phyloP scores from a whole-genome alignment of 495 filamentous ascomycete genomes.

The Hypoxylon rickii region DNA sequence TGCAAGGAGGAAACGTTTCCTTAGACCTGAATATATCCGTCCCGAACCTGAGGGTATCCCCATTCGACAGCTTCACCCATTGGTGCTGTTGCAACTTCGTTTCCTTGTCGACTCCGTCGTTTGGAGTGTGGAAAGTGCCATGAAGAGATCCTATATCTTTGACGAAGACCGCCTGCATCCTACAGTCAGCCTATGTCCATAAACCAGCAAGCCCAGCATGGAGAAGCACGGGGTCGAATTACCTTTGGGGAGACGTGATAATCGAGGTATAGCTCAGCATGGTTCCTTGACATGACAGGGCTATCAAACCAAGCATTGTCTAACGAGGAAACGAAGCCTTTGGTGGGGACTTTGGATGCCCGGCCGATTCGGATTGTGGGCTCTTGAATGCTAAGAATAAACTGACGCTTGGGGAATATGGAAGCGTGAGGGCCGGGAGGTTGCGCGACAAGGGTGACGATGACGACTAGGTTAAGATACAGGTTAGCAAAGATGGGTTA shows the following conservation, averaged over 20 bases:
- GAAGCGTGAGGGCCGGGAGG: constrained; percentile 1
- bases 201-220: not conserved
- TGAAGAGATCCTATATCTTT: constrained; percentile 61
- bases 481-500: not conserved
- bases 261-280: constrained; percentile 64
- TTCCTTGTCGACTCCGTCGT: constrained; percentile 28
- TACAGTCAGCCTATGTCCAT: constrained; percentile 24
- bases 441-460: constrained; percentile 25
- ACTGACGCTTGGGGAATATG: constrained; percentile 32
- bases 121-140: constrained; percentile 54
- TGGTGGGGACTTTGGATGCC: constrained; percentile 43
- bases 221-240: not conserved
- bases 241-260: constrained; percentile 27
- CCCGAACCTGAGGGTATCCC: constrained; percentile 53
- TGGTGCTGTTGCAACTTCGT: constrained; percentile 14
- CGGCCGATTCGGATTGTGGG: constrained; percentile 44
- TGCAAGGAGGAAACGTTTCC: constrained; percentile 47
- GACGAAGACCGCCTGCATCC: constrained; percentile 46
- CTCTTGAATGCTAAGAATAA: constrained; percentile 32
- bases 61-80: constrained; percentile 32
- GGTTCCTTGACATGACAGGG: constrained; percentile 78
- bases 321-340: constrained; percentile 40
- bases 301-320: constrained; percentile 80
- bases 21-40: constrained; percentile 47
- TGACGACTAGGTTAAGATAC: constrained; percentile 14